Percentiles rank a stretch among this genome's conserved stretches.
phyloP scores from a whole-genome alignment of 257 asterid species.

The Gentiana macrophylla region DNA sequence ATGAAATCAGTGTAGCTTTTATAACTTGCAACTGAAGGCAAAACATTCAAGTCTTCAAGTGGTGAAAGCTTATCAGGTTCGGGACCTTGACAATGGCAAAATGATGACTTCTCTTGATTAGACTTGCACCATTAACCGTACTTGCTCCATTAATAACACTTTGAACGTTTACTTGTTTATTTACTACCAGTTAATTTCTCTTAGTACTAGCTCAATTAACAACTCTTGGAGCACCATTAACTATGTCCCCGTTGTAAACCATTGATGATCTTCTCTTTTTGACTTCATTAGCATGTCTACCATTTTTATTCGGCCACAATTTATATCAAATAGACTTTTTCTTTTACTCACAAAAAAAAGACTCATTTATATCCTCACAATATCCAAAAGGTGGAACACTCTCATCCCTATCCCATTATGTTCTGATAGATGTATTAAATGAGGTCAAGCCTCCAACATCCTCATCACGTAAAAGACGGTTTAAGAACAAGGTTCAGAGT shows the following conservation, averaged over 20 bases:
- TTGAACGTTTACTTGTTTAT: slow-evolving; percentile 1
- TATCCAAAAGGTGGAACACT: too few relatives aligned
- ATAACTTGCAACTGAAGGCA: slow-evolving; percentile 84
- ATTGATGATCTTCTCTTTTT: slow-evolving; percentile 25
- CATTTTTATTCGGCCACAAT: slow-evolving; percentile 62
- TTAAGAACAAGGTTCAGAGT: too few relatives aligned
- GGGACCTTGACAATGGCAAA: slow-evolving; percentile 18
- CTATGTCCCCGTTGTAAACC: slow-evolving; percentile 16
- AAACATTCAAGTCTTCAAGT: slow-evolving; percentile 51
- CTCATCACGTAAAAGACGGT: too few relatives aligned
- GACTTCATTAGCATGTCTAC: slow-evolving; percentile 46
- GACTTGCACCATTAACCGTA: slow-evolving; percentile 29
- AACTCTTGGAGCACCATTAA: slow-evolving; percentile 22
- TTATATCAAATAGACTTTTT: slow-evolving; percentile 14
- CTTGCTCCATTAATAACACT: slow-evolving; percentile 31
- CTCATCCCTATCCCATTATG: too few relatives aligned
- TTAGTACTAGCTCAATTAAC: slow-evolving; percentile 33
- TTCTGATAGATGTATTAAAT: too few relatives aligned
- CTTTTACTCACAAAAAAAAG: too few relatives aligned
- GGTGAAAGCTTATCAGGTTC: slow-evolving; percentile 47
- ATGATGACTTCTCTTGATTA: slow-evolving; percentile 37
- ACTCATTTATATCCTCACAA: too few relatives aligned
- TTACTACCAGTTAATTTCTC: slow-evolving; percentile 20
- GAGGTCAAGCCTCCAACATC: too few relatives aligned
- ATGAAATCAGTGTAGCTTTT: too few relatives aligned